A percentile compares a stretch with the other conserved stretches of the same genome.
Conservation (phyloP, 192 early-diverging fungal genomes). For the Coemansia furcata region DNA sequence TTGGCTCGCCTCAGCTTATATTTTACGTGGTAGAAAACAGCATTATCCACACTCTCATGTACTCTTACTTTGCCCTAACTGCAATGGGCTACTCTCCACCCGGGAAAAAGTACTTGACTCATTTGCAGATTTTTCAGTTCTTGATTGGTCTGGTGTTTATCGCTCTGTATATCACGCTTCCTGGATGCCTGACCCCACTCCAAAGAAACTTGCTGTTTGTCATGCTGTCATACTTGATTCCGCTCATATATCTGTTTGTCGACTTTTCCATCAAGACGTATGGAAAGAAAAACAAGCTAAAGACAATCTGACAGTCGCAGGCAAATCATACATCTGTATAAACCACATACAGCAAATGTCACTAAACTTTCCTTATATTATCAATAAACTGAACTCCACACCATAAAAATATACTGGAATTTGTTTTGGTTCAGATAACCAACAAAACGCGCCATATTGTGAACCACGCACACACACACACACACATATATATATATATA, state of each 20-base stretch:
- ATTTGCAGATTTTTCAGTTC: constrained; percentile 86
- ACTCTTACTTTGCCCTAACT: constrained; percentile 76
- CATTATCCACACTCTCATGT: constrained; percentile 88
- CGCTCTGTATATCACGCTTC: constrained; percentile 64
- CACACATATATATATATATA: too few species aligned
- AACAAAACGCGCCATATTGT: too few species aligned
- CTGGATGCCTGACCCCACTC: constrained; percentile 58
- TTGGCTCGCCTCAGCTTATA: constrained; percentile 76
- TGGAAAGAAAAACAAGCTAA: constrained; percentile 42
- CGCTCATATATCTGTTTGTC: constrained; percentile 77
- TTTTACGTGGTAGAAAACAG: constrained; percentile 79
- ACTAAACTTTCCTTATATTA: constrained; percentile 1
- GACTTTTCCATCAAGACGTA: constrained; percentile 80
- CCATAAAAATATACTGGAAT: too few species aligned
- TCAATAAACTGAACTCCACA: constrained; percentile 1
- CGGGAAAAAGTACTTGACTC: constrained; percentile 79
- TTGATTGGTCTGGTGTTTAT: constrained; percentile 68
- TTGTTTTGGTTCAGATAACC: too few species aligned
- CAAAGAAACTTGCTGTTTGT: constrained; percentile 65
- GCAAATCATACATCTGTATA: background rate
- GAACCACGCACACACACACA: too few species aligned
- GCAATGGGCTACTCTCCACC: constrained; percentile 73
- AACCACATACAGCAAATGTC: background rate
- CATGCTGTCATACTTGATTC: constrained; percentile 72
- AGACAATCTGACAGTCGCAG: constrained; percentile 8